These are phyloP conservation scores for Ajuga chamaepitys DNA, from an alignment of 257 asterid genomes.

Conservation along the genomic window DNA sequence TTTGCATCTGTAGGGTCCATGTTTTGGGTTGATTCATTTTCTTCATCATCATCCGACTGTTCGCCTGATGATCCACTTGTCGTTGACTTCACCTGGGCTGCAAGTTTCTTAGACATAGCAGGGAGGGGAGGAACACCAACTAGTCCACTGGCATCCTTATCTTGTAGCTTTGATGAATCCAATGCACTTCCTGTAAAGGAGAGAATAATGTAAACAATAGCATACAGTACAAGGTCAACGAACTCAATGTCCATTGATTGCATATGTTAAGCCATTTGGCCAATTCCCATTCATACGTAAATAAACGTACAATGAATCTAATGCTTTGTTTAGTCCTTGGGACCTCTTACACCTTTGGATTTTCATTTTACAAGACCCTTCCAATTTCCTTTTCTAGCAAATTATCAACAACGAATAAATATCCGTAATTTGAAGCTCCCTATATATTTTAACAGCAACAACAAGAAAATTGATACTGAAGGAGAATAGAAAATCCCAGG, in stretches of 20 bases:
- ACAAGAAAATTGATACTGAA: background rate
- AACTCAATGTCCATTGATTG: background rate
- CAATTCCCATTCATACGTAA: background rate
- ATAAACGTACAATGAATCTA: background rate
- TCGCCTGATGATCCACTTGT: conserved; percentile 93
- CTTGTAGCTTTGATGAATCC: conserved; percentile 46
- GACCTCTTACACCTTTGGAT: background rate
- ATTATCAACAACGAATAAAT: background rate
- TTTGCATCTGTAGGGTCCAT: conserved; percentile 66
- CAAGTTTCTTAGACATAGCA: conserved; percentile 40
- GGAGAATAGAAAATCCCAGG: background rate
- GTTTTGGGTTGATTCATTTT: conserved; percentile 54
- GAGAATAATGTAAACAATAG: background rate
- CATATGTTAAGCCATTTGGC: background rate
- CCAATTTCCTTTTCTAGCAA: background rate
- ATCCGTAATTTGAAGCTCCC: background rate
- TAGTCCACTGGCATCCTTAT: conserved; percentile 46
- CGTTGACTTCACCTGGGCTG: conserved; percentile 59
- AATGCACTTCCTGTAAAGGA: conserved; percentile 31
- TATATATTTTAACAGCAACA: background rate
- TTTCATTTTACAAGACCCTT: background rate
- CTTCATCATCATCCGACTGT: conserved; percentile 89
- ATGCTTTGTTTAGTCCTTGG: background rate
- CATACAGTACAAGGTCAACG: background rate
- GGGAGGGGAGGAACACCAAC: conserved; percentile 58